Conservation (phyloP, 768 basidiomycete genomes). For the Mycena vitilis region DNA sequence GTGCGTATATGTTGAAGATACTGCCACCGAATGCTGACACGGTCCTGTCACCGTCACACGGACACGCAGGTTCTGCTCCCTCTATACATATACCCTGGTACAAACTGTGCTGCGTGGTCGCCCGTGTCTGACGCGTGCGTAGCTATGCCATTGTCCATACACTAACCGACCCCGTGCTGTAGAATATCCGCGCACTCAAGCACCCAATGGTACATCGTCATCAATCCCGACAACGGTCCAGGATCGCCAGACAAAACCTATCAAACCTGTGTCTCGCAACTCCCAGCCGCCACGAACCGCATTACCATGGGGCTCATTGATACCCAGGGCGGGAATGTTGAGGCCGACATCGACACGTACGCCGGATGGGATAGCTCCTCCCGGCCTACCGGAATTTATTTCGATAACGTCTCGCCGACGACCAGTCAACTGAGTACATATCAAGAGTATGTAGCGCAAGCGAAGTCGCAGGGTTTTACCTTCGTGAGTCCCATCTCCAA, state of each 20-base stretch:
- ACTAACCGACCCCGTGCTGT: not conserved
- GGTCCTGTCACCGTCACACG: no score
- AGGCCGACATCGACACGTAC: constrained; percentile 27
- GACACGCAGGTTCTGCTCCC: constrained; percentile 19
- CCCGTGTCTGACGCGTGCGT: constrained; percentile 22
- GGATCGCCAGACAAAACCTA: constrained; percentile 14
- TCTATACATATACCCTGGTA: constrained; percentile 21
- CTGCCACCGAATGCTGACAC: no score
- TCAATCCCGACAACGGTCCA: constrained; percentile 27
- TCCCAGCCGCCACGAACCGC: constrained; percentile 5
- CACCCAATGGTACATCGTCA: constrained; percentile 24
- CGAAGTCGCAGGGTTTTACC: constrained; percentile 23
- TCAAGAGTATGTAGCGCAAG: constrained; percentile 20
- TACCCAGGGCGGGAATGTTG: not conserved
- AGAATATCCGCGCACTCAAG: constrained; percentile 26
- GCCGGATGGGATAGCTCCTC: constrained; percentile 22
- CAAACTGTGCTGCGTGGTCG: constrained; percentile 30
- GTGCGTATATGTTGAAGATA: not conserved
- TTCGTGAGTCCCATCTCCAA: constrained; percentile 12
- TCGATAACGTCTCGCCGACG: constrained; percentile 21
- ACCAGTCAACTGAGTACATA: constrained; percentile 14
- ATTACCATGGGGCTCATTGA: constrained; percentile 19
- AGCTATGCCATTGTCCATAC: not conserved
- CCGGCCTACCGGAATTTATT: constrained; percentile 26
- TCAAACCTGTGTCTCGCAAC: constrained; percentile 3